phyloP scores from a whole-genome alignment of 169 alveolate species.

The Neospora caninum region DNA sequence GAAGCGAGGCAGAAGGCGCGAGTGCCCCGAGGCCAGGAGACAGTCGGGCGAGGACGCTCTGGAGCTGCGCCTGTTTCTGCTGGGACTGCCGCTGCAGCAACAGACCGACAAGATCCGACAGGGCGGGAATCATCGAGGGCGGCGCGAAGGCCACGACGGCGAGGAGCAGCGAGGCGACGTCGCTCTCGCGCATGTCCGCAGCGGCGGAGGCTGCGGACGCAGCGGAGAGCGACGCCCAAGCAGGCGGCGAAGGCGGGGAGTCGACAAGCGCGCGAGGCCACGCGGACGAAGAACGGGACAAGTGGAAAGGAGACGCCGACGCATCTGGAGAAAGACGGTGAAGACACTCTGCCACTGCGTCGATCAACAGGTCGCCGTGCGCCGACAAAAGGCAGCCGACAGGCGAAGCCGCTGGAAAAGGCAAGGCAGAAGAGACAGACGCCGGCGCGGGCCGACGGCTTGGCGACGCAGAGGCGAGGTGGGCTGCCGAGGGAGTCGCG shows the following conservation, averaged over 20 bases:
- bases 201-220: background rate
- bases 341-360: background rate
- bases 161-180: background rate
- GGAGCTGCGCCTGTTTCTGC: conserved; percentile 18
- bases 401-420: background rate
- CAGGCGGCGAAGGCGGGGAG: background rate
- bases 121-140: conserved; percentile 25
- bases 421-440: background rate
- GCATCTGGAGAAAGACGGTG: background rate
- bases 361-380: conserved; percentile 12
- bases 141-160: conserved; percentile 57
- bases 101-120: conserved; percentile 18
- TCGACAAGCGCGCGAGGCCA: background rate
- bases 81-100: conserved; percentile 58
- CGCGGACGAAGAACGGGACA: background rate
- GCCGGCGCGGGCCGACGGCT: background rate
- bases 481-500: background rate
- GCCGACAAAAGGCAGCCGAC: background rate
- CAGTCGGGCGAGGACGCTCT: background rate
- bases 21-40: no score
- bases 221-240: background rate
- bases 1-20: background rate
- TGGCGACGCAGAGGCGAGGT: background rate
- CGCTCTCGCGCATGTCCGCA: background rate
- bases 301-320: background rate